These are phyloP conservation scores for Aquilaria yunnanensis DNA, from an alignment of 345 rosid species.

Conservation along the genomic window DNA sequence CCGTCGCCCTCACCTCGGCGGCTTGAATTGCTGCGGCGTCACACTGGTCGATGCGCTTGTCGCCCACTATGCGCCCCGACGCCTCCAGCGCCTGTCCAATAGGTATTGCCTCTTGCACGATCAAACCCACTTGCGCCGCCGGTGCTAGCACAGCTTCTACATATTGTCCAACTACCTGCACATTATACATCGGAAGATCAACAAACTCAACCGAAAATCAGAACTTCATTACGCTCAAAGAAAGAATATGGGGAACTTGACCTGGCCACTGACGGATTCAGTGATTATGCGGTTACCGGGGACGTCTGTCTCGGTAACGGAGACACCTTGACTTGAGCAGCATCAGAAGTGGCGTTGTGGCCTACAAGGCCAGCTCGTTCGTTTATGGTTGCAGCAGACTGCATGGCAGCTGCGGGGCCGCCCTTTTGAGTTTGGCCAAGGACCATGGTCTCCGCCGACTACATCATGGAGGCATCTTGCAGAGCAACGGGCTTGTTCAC, in stretches of 20 bases:
- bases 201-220: neutral
- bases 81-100: slow-evolving; percentile 77
- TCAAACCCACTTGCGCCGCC: slow-evolving; percentile 8
- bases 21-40: slow-evolving; percentile 79
- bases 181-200: neutral
- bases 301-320: slow-evolving; percentile 46
- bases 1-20: slow-evolving; percentile 60
- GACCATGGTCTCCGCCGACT: slow-evolving; percentile 51
- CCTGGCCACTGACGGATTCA: slow-evolving; percentile 65
- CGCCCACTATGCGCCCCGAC: slow-evolving; percentile 28
- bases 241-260: neutral
- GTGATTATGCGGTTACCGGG: slow-evolving; percentile 47
- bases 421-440: slow-evolving; percentile 57
- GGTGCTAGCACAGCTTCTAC: slow-evolving; percentile 35
- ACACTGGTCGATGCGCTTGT: slow-evolving; percentile 52
- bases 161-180: slow-evolving; percentile 46
- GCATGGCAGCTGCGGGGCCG: slow-evolving; percentile 60
- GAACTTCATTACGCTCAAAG: neutral
- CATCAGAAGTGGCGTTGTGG: slow-evolving; percentile 26
- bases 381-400: slow-evolving; percentile 51
- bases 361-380: slow-evolving; percentile 51
- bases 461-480: slow-evolving; percentile 73
- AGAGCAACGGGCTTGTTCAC: slow-evolving; percentile 46
- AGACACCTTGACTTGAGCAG: slow-evolving; percentile 38
- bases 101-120: slow-evolving; percentile 34